A percentile compares a stretch with the other conserved stretches of the same genome.
phyloP scores from a whole-genome alignment of 1,284 basidiomycete species.

The Porodaedalea pini region DNA sequence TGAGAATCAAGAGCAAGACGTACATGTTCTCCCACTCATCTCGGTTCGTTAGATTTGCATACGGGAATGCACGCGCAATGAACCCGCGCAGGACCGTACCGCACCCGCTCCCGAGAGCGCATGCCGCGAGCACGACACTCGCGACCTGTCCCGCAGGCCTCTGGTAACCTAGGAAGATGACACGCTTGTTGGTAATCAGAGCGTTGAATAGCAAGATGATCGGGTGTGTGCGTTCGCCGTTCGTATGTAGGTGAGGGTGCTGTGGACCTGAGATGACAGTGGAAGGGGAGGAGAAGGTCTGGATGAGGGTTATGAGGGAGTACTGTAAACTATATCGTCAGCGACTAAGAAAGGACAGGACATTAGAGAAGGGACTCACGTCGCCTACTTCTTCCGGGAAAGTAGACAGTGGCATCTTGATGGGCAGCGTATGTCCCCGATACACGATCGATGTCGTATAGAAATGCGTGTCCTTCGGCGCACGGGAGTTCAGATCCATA shows the following conservation, averaged over 20 bases:
- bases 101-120: conserved; percentile 87
- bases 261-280: conserved; percentile 68
- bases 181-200: conserved; percentile 87
- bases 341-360: neutral
- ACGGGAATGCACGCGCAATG: conserved; percentile 88
- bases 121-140: conserved; percentile 88
- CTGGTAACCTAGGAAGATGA: conserved; percentile 90
- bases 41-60: conserved; percentile 84
- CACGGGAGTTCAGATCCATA: conserved; percentile 40
- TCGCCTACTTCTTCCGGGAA: conserved; percentile 96
- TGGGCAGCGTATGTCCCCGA: conserved; percentile 74
- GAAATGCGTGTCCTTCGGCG: conserved; percentile 88
- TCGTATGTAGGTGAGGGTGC: conserved; percentile 91
- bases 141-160: conserved; percentile 86
- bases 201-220: conserved; percentile 95
- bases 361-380: conserved; percentile 45
- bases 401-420: conserved; percentile 80
- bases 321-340: conserved; percentile 51
- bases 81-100: conserved; percentile 83
- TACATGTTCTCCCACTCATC: conserved; percentile 89
- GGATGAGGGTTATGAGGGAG: conserved; percentile 87
- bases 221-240: conserved; percentile 86
- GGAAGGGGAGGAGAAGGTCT: conserved; percentile 76
- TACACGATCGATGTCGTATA: conserved; percentile 84
- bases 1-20: conserved; percentile 31